Conservation (phyloP, 495 filamentous ascomycete species). For the Xylaria curta region DNA sequence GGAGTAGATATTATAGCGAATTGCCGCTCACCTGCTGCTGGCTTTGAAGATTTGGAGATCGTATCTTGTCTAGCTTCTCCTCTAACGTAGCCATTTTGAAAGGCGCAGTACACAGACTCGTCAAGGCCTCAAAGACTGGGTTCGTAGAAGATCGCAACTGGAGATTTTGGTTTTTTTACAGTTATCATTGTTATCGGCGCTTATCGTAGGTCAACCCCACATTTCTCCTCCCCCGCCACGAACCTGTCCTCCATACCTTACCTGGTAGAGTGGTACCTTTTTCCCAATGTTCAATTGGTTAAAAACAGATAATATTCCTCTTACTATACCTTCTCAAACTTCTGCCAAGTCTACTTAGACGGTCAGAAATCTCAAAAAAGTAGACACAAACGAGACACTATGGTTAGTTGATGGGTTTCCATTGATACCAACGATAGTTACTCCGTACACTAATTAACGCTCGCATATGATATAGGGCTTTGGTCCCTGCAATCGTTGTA, state of each 20-base stretch:
- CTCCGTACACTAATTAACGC: conserved; percentile 19
- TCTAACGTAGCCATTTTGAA: conserved; percentile 73
- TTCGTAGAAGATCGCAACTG: conserved; percentile 5
- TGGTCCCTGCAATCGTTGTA: conserved; percentile 19
- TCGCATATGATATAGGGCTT: conserved; percentile 20
- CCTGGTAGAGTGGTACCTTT: too few species aligned
- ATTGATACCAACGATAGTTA: conserved; percentile 6
- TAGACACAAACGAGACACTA: background rate
- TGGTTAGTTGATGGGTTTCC: background rate
- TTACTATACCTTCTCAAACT: background rate
- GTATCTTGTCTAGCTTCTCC: conserved; percentile 94
- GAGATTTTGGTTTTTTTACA: conserved; percentile 41
- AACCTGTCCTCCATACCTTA: background rate
- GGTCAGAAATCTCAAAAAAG: background rate
- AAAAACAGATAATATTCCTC: background rate
- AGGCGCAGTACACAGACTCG: conserved; percentile 42
- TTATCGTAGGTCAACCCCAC: conserved; percentile 36
- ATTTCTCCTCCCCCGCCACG: conserved; percentile 35
- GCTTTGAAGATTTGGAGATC: conserved; percentile 93
- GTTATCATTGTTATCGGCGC: conserved; percentile 36
- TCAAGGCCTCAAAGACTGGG: conserved; percentile 26
- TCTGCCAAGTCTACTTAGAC: background rate
- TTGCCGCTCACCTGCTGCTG: conserved; percentile 76
- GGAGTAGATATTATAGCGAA: background rate
- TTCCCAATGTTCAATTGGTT: background rate